Evolutionary conservation across 805 yeast genomes (phyloP), one percentile per base, ranked within the genome.

Genomic region (Kazachstania kunashirensis): DNA sequence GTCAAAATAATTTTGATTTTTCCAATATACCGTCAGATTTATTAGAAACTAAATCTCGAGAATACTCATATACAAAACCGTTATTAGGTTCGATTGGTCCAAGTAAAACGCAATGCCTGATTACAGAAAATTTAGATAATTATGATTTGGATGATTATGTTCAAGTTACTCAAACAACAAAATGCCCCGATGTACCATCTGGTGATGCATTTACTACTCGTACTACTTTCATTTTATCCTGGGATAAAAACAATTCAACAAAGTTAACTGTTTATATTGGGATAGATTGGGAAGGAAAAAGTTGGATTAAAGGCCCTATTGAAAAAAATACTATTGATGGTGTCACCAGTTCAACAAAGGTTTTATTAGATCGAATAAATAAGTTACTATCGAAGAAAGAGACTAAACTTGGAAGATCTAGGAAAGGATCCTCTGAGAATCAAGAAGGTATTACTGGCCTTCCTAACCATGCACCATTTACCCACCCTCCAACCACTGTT

Each of bases 101-200:
- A 6, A 80, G 79, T 46, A 81, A 80, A 46, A 81, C 94, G 0
- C 61, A 61, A 40, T 81, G 89, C 62, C 54, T 65, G 13, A 77
- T 82, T 32, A 65, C 67, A 4, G 94, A 83, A 49, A 66, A 66
- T 2, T 50, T 81, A 13, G 74, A 75, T 21, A 63, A 68, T 29
- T 62, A 52, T 37, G 77, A 80, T 48, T 63, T 71, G 14, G 63
- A 69, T 6, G 60, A 64, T 18, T 61, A 54, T 39, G 64, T 76
- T 16, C 62, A 66, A 21, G 73, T 77, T 2, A 65, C 69, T 3
- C 83, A 79, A 45, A 54, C 65, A 1, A 76, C 86, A 0, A 70
- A 67, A 33, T 78, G 85, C 0, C 94, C 92, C 0, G 92, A 82
- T 60, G 84, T 82, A n/a, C 94, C 94, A 0, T 75, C 82, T 24